Evolutionary conservation across 1,139 yeast genomes (phyloP).

Genomic region (Pneumocystis murina): DNA sequence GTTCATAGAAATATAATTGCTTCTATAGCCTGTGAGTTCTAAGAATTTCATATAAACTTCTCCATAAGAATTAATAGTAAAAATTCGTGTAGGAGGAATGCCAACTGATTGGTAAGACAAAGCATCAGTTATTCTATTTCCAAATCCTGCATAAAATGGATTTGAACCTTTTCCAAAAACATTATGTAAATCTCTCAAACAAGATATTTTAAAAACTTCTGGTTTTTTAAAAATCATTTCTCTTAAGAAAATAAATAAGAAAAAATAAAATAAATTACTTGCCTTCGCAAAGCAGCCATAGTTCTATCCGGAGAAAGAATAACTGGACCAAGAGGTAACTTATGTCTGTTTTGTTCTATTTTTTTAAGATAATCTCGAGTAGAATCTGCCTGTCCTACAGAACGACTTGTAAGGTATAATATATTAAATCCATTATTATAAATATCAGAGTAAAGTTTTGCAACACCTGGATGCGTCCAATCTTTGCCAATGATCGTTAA

Average conservation of each 20-base stretch:
- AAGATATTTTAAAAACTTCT: slow-evolving; percentile 95
- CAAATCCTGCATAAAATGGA: slow-evolving; percentile 96
- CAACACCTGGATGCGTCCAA: slow-evolving; percentile 97
- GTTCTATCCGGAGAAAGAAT: slow-evolving; percentile 92
- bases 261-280: neutral
- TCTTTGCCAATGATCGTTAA: slow-evolving; percentile 87
- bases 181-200: slow-evolving; percentile 70
- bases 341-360: slow-evolving; percentile 44
- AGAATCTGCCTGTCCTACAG: slow-evolving; percentile 90
- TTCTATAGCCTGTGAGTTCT: slow-evolving; percentile 82
- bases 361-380: slow-evolving; percentile 74
- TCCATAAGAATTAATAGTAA: slow-evolving; percentile 91
- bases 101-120: slow-evolving; percentile 86
- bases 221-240: slow-evolving; percentile 92
- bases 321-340: slow-evolving; percentile 83
- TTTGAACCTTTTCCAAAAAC: slow-evolving; percentile 36
- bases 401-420: slow-evolving; percentile 82
- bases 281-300: slow-evolving; percentile 59
- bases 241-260: slow-evolving; percentile 28
- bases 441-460: slow-evolving; percentile 76
- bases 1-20: slow-evolving; percentile 77
- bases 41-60: slow-evolving; percentile 95
- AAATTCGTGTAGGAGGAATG: slow-evolving; percentile 85
- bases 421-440: slow-evolving; percentile 78
- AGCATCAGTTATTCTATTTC: slow-evolving; percentile 94